Base-by-base conservation (phyloP, 2,329 filamentous ascomycete species). In the Rhynchosporium agropyri region DNA sequence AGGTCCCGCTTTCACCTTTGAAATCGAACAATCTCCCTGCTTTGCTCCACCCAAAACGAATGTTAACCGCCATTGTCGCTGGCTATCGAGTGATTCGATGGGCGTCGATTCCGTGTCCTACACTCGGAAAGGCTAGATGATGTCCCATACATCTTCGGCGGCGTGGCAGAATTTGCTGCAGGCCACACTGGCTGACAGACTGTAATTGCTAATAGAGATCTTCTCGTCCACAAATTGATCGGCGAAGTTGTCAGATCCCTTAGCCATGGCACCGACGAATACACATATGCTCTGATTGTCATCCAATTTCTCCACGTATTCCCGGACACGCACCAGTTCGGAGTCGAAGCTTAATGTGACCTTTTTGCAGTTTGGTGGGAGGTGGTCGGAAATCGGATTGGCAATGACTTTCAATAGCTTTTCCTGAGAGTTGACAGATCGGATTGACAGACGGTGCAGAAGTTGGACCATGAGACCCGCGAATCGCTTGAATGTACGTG, bases 141-240 rank as follows among this genome's bases (percentile, higher is more conserved):
- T 90, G 74, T 91, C 88, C 95, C 95, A 99, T 42, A 89, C 89
- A 77, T 99, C 95, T 79, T 99, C 95, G 49, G 93, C 94, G 46
- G 94, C 95, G 78, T 99, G 95, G 79, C 95, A 98, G 82, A 99
- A 98, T 78, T 98, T 99, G 86, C 94, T 97, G 84, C 95, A 99
- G 49, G 95, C 94, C 66, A 99, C 95, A 80, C 94, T 98, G 65
- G 95, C 95, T 74, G 92, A 97, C 67, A 99, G 83, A 74, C 93
- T 97, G 83, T 91, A 99, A 78, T 97, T 97, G 83, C 94, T 98
- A 80, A 99, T 98, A 72, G 90, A 92, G 75, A 99, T 98, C 74
- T 96, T 91, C 79, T 99, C 95, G 75, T 98, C 94, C 73, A 98
- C 96, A 78, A 90, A 92, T 46, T 86, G 85, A 75, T 99, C 95